Percentiles rank a stretch among this genome's conserved stretches.
Conservation (phyloP, 345 rosid species). For the Arabidopsis arenosa region DNA sequence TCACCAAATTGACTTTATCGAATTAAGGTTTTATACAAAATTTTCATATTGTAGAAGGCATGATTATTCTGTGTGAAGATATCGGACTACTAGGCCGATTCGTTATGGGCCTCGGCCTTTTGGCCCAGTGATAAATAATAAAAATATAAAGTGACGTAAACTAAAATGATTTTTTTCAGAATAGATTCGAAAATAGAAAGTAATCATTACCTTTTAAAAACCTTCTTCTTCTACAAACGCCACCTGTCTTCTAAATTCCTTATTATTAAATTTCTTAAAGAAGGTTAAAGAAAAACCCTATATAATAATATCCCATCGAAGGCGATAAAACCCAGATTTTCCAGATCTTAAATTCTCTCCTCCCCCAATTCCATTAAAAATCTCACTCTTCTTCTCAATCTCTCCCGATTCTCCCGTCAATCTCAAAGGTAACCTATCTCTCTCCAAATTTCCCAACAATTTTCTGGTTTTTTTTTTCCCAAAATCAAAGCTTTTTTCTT, state of each 20-base stretch:
- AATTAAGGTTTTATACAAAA: no score
- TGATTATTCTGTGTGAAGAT: no score
- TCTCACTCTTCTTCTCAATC: not conserved
- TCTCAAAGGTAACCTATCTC: not conserved
- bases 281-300: slow-evolving; percentile 23
- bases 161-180: not conserved
- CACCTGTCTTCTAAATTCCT: slow-evolving; percentile 13
- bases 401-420: not conserved
- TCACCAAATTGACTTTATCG: no score
- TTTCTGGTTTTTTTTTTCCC: not conserved
- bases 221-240: not conserved
- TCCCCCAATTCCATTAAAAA: not conserved
- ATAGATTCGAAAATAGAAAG: slow-evolving; percentile 3
- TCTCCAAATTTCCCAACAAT: not conserved
- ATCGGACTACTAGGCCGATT: no score
- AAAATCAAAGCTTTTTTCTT: not conserved
- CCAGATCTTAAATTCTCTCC: slow-evolving; percentile 32
- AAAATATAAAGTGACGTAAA: not conserved
- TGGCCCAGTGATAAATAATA: no score
- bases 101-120: no score
- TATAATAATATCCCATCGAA: not conserved
- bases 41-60: no score
- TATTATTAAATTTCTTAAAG: not conserved
- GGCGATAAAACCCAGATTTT: not conserved
- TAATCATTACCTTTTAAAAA: not conserved